These are phyloP conservation scores for Dalbergia cochinchinensis DNA, from an alignment of 306 rosid species.

Conservation along the genomic window DNA sequence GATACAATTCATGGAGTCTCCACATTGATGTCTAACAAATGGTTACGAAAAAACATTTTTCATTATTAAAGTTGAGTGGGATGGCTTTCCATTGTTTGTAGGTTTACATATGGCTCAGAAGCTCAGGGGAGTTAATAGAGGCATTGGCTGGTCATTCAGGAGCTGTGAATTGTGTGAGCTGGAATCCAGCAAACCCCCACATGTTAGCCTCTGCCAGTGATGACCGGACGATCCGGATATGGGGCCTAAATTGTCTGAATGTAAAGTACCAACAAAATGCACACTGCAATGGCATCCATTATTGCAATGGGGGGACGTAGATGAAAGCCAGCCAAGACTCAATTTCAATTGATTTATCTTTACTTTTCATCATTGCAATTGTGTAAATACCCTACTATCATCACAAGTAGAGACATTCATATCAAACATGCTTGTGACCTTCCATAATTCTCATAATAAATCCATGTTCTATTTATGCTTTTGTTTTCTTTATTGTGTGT, in stretches of 20 bases:
- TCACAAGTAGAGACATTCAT: slow-evolving; percentile 73
- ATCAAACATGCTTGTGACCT: slow-evolving; percentile 73
- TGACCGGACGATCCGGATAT: slow-evolving; percentile 91
- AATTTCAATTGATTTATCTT: slow-evolving; percentile 47
- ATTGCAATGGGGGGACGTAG: slow-evolving; percentile 88
- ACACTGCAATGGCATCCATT: slow-evolving; percentile 78
- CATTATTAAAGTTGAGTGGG: slow-evolving; percentile 7
- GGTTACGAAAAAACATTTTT: too few relatives aligned
- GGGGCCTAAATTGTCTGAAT: slow-evolving; percentile 81
- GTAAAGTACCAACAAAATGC: slow-evolving; percentile 65
- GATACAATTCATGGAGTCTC: background rate
- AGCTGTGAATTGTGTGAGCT: slow-evolving; percentile 92
- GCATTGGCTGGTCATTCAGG: slow-evolving; percentile 93
- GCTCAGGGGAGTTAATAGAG: slow-evolving; percentile 76
- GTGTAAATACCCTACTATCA: slow-evolving; percentile 78
- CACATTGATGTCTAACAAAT: too few relatives aligned
- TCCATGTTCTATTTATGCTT: slow-evolving; percentile 35
- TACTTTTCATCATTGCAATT: slow-evolving; percentile 64
- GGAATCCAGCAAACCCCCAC: slow-evolving; percentile 96
- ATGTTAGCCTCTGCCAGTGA: slow-evolving; percentile 98
- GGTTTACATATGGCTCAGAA: slow-evolving; percentile 95
- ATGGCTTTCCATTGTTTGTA: slow-evolving; percentile 47
- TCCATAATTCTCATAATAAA: slow-evolving; percentile 67
- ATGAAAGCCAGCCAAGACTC: slow-evolving; percentile 38
- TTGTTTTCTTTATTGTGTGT: too few relatives aligned